phyloP scores from a whole-genome alignment of 2,329 filamentous ascomycete species.

The Chaetomium olivaceum region DNA sequence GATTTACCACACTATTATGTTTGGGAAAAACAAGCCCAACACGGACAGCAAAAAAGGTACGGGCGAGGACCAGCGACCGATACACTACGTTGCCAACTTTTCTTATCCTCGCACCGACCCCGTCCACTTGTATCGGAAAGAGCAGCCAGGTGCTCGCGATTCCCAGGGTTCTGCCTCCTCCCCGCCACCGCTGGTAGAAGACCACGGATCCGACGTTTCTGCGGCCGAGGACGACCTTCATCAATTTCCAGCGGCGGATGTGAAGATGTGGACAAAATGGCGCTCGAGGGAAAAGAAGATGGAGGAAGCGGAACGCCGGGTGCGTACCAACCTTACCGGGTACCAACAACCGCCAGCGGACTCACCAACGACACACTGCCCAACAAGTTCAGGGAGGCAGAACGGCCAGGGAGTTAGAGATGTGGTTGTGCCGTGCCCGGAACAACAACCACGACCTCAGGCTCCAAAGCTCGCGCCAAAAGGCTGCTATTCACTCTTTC shows the following conservation, averaged over 20 bases:
- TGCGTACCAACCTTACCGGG: slow-evolving; percentile 14
- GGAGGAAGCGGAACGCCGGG: slow-evolving; percentile 14
- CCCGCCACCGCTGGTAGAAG: slow-evolving; percentile 52
- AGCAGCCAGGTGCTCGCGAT: slow-evolving; percentile 39
- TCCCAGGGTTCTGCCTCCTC: slow-evolving; percentile 51
- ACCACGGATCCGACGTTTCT: slow-evolving; percentile 54
- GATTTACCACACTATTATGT: slow-evolving; percentile 11
- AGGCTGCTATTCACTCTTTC: slow-evolving; percentile 31
- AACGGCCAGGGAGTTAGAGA: slow-evolving; percentile 8
- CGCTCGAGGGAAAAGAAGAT: slow-evolving; percentile 12
- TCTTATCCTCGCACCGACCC: slow-evolving; percentile 38
- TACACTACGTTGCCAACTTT: slow-evolving; percentile 35
- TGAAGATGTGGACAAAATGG: slow-evolving; percentile 55
- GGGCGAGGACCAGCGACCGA: slow-evolving; percentile 14
- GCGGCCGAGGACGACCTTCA: slow-evolving; percentile 50
- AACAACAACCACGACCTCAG: slow-evolving; percentile 18
- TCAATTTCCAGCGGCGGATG: slow-evolving; percentile 43
- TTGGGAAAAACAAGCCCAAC: slow-evolving; percentile 12
- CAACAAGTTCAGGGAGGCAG: slow-evolving; percentile 6
- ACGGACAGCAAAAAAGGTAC: slow-evolving; percentile 18
- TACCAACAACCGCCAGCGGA: background rate
- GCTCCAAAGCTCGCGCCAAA: slow-evolving; percentile 22
- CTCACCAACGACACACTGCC: slow-evolving; percentile 7
- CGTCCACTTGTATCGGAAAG: slow-evolving; percentile 32
- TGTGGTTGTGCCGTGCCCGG: background rate